Evolutionary conservation across 1,139 yeast species (phyloP).

Genomic region (Geotrichum reessii): DNA sequence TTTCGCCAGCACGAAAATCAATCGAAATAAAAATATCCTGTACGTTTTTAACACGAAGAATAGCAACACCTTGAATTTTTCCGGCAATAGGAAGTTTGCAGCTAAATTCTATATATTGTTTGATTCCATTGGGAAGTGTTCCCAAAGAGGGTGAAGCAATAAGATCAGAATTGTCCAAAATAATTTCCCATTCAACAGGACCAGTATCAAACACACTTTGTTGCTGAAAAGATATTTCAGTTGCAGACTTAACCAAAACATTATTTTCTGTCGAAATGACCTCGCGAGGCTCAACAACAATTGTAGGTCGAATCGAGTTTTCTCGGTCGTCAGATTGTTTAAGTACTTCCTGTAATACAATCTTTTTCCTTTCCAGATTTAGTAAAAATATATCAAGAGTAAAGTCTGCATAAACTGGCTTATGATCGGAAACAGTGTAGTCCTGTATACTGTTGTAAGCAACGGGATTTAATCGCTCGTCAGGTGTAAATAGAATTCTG

Average conservation of each 20-base stretch:
- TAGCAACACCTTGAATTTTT: constrained; percentile 25
- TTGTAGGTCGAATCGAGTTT: constrained; percentile 40
- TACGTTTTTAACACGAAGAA: constrained; percentile 31
- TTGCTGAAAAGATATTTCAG: constrained; percentile 15
- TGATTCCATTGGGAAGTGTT: constrained; percentile 28
- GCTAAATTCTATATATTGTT: constrained; percentile 18
- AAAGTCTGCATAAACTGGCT: constrained; percentile 60
- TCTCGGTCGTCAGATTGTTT: constrained; percentile 41
- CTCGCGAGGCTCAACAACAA: constrained; percentile 33
- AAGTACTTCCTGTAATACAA: constrained; percentile 36
- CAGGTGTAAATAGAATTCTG: constrained; percentile 43
- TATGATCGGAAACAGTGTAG: constrained; percentile 60
- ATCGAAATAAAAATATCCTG: constrained; percentile 36
- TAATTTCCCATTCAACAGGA: constrained; percentile 22
- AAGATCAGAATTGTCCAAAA: constrained; percentile 11
- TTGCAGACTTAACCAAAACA: constrained; percentile 20
- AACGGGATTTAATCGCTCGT: constrained; percentile 7
- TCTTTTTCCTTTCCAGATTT: constrained; percentile 40
- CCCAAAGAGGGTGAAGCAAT: constrained; percentile 24
- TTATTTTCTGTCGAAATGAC: constrained; percentile 18
- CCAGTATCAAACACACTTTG: constrained; percentile 6
- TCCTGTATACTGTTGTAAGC: constrained; percentile 25
- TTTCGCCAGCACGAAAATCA: constrained; percentile 28
- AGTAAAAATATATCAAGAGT: constrained; percentile 45
- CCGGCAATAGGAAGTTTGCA: not conserved